Evolutionary conservation across 2,329 filamentous ascomycete genomes (phyloP), one percentile per base, ranked within the genome.

Genomic region (Paraphaeosphaeria minitans): DNA sequence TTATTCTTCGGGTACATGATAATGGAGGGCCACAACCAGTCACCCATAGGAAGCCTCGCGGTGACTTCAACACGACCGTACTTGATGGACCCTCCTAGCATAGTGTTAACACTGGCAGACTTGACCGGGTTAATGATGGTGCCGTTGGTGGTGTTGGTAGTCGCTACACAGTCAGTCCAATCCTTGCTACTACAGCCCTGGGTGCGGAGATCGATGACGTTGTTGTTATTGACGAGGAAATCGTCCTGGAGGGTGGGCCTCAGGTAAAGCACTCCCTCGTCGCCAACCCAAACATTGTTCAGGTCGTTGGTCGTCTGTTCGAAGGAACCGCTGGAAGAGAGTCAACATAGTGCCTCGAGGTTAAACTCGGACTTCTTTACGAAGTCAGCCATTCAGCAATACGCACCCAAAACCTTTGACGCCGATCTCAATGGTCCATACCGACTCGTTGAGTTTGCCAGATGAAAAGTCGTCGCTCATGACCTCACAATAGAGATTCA

Each of bases 21-120:
- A 69, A 96, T 94, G n/a, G 91, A 91, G 2, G 92, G 92, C 92
- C 92, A 95, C 12, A 96, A 83, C 92, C 92, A 95, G 78, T 95
- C 91, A 55, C 92, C 92, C 49, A 81, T 76, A 4, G 92, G 91
- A 29, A 95, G 79, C 77, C 89, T 89, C 27, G 92, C 92, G 1
- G 84, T 87, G 5, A 96, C 91, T 73, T 96, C 90, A 53, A 96
- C 84, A 45, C 90, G 89, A 49, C 92, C 92, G 72, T 91, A 96
- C 77, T 87, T 91, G 80, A 96, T 91, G 16, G 79, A 83, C 7
- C 87, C 87, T 16, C 88, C 86, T 45, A 85, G 85, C 71, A 85
- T 89, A 57, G 90, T 93, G 78, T 88, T 89, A 78, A 96, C 87
- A 60, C 92, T 89, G 7, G 87, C 92, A 0, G 92, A 94, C 67